Evolutionary conservation across 2,329 filamentous ascomycete genomes (phyloP).

Genomic region (Penicillium sp.): DNA sequence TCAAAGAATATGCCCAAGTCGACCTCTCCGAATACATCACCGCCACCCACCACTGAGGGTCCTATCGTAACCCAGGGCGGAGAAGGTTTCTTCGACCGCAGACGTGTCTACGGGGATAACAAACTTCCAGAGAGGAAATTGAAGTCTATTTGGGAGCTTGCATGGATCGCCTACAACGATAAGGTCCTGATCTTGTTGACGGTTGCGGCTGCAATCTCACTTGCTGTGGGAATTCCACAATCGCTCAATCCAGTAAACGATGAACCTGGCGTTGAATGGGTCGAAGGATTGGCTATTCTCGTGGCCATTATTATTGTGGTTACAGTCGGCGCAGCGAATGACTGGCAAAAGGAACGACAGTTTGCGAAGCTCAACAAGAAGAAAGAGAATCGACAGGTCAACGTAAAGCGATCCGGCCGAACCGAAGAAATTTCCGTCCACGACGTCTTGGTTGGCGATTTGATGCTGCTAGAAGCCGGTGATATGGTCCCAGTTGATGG

Average conservation of each 20-base stretch:
- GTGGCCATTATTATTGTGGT: constrained; percentile 69
- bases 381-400: constrained; percentile 66
- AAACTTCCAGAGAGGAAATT: constrained; percentile 58
- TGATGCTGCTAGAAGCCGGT: constrained; percentile 64
- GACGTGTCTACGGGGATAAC: constrained; percentile 61
- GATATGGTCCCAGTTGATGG: constrained; percentile 65
- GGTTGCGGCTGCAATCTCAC: constrained; percentile 61
- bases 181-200: constrained; percentile 67
- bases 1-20: constrained; percentile 24
- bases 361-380: constrained; percentile 73
- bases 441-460: constrained; percentile 64
- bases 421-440: constrained; percentile 61
- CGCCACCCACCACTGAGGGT: background rate
- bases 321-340: constrained; percentile 66
- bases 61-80: constrained; percentile 8
- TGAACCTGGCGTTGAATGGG: constrained; percentile 61
- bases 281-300: constrained; percentile 71
- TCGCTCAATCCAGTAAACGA: constrained; percentile 48
- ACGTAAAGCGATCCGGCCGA: constrained; percentile 65
- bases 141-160: constrained; percentile 60
- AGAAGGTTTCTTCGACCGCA: constrained; percentile 49
- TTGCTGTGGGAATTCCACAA: constrained; percentile 67
- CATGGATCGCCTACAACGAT: constrained; percentile 75
- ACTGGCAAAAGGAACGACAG: constrained; percentile 73
- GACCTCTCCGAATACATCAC: constrained; percentile 15